Evolutionary conservation across 176 grass and related monocot genomes (phyloP).

Genomic region (Thinopyrum elongatum): DNA sequence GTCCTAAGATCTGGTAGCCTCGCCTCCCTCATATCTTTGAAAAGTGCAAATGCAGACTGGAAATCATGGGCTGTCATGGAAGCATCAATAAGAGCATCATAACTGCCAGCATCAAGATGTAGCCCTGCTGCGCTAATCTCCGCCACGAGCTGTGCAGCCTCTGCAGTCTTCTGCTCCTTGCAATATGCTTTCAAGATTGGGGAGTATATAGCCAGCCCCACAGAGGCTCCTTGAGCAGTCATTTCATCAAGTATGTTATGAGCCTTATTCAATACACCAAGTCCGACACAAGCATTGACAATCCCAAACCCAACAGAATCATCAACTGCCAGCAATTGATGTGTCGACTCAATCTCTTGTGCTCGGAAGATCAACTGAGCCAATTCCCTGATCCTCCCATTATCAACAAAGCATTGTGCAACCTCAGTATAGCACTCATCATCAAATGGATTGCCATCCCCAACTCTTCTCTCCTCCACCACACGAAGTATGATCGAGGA

Average conservation of each 20-base stretch:
- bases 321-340: slow-evolving; percentile 30
- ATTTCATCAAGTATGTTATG: slow-evolving; percentile 93
- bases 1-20: slow-evolving; percentile 74
- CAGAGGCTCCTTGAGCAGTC: slow-evolving; percentile 59
- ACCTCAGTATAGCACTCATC: slow-evolving; percentile 60
- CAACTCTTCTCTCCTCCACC: slow-evolving; percentile 52
- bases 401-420: slow-evolving; percentile 51
- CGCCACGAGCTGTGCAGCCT: slow-evolving; percentile 79
- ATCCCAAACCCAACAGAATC: slow-evolving; percentile 78
- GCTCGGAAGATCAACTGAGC: slow-evolving; percentile 71
- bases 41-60: slow-evolving; percentile 91
- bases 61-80: slow-evolving; percentile 96
- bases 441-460: slow-evolving; percentile 34
- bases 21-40: slow-evolving; percentile 90
- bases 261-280: slow-evolving; percentile 78
- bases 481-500: slow-evolving; percentile 55
- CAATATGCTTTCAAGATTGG: slow-evolving; percentile 93
- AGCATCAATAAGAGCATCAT: slow-evolving; percentile 87
- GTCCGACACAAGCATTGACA: slow-evolving; percentile 79
- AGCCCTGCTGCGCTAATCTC: slow-evolving; percentile 77
- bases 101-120: slow-evolving; percentile 68
- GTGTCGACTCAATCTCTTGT: slow-evolving; percentile 69
- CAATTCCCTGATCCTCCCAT: slow-evolving; percentile 64
- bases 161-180: slow-evolving; percentile 87
- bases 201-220: slow-evolving; percentile 80